A percentile compares a stretch with the other conserved stretches of the same genome.
Conservation (phyloP, 1,284 basidiomycete genomes). For the Earliella scabrosa region DNA sequence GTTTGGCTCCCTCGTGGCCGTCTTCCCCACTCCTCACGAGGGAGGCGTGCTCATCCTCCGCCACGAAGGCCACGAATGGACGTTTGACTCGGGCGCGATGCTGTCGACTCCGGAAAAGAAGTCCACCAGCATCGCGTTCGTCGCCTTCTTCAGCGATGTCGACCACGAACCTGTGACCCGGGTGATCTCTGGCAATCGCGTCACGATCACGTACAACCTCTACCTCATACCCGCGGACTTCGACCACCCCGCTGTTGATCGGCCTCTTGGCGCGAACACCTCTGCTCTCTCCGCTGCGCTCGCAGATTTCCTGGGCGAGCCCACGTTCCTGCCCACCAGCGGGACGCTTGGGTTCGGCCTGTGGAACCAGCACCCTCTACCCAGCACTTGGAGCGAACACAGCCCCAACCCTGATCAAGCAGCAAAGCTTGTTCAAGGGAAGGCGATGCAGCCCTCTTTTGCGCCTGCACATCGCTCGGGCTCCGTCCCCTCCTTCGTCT, state of each 20-base stretch:
- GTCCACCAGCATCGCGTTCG: slow-evolving; percentile 31
- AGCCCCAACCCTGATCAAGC: background rate
- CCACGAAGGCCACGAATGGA: slow-evolving; percentile 36
- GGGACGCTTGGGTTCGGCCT: slow-evolving; percentile 41
- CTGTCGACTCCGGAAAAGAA: background rate
- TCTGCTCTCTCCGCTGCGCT: too few relatives aligned
- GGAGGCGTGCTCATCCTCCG: slow-evolving; percentile 43
- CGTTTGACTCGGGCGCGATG: slow-evolving; percentile 33
- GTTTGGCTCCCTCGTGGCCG: slow-evolving; percentile 50
- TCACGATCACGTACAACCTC: slow-evolving; percentile 49
- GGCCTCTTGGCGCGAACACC: too few relatives aligned
- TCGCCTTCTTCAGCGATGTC: slow-evolving; percentile 47
- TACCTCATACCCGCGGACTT: slow-evolving; percentile 27
- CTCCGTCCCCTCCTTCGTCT: slow-evolving; percentile 9
- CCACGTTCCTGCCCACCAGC: slow-evolving; percentile 21
- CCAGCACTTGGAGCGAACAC: background rate
- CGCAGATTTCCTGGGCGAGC: too few relatives aligned
- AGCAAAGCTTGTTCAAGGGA: slow-evolving; percentile 19
- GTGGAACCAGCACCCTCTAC: slow-evolving; percentile 38
- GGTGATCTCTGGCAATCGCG: slow-evolving; percentile 43
- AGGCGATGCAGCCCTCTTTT: slow-evolving; percentile 19
- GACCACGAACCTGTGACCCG: slow-evolving; percentile 48
- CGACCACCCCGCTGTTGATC: too few relatives aligned
- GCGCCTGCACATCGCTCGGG: slow-evolving; percentile 4
- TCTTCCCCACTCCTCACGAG: slow-evolving; percentile 43